A percentile compares a stretch with the other conserved stretches of the same genome.
phyloP scores from a whole-genome alignment of 345 rosid genomes.

The Stellera chamaejasme region DNA sequence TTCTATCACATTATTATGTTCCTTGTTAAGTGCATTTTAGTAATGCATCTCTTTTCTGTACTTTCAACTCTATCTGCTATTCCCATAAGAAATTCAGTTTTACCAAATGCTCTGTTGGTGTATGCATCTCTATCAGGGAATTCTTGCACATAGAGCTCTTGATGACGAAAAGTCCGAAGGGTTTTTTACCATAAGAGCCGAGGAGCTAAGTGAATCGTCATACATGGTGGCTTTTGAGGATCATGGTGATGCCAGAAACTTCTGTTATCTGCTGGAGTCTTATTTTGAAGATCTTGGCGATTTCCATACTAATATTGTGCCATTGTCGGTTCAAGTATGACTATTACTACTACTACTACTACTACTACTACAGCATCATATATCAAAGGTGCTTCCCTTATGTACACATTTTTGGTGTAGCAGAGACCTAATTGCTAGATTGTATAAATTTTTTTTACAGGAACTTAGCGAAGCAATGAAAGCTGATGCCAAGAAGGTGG shows the following conservation, averaged over 20 bases:
- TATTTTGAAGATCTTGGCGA: conserved; percentile 60
- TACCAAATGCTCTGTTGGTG: neutral
- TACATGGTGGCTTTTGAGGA: conserved; percentile 66
- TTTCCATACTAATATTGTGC: conserved; percentile 55
- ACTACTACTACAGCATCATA: neutral
- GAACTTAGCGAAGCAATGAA: conserved; percentile 48
- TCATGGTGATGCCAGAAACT: conserved; percentile 70
- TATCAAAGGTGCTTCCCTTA: neutral
- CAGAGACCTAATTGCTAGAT: neutral
- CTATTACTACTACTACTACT: neutral
- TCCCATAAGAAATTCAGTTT: too few species aligned
- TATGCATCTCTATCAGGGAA: conserved; percentile 31
- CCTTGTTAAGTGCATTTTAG: too few species aligned
- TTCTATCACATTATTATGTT: too few species aligned
- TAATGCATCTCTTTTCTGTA: too few species aligned
- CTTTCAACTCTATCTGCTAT: too few species aligned
- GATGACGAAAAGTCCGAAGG: conserved; percentile 44
- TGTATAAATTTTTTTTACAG: conserved; percentile 26
- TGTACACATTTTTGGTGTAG: neutral
- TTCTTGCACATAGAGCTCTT: conserved; percentile 53
- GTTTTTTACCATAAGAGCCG: conserved; percentile 33
- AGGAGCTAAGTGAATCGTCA: conserved; percentile 21
- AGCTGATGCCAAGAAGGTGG: conserved; percentile 33
- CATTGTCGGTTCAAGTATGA: conserved; percentile 49
- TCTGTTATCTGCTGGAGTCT: conserved; percentile 58